phyloP scores from a whole-genome alignment of 225 moss, liverwort and hornwort genomes.

The Pseudisothecium myosuroides region DNA sequence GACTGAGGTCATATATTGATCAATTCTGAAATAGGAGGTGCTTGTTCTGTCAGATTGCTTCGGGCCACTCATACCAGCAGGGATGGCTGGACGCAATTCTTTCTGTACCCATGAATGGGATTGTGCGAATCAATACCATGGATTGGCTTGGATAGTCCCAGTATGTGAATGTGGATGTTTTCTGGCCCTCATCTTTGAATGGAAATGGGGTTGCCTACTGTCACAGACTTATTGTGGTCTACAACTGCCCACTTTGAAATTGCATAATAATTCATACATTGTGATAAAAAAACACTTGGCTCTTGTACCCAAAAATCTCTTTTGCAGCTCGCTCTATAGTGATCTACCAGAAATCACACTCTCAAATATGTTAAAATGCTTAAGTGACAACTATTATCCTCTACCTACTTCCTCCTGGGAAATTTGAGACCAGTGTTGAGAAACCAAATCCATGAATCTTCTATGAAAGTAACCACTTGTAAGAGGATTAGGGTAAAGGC shows the following conservation, averaged over 20 bases:
- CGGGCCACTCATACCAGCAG: slow-evolving; percentile 39
- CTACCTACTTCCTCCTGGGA: neutral
- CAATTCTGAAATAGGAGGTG: neutral
- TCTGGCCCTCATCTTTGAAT: slow-evolving; percentile 23
- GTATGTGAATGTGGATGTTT: slow-evolving; percentile 16
- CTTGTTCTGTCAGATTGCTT: slow-evolving; percentile 40
- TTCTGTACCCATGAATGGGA: slow-evolving; percentile 54
- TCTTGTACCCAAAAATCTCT: neutral
- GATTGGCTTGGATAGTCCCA: slow-evolving; percentile 72
- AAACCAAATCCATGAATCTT: neutral
- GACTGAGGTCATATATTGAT: neutral
- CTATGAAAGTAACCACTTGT: neutral
- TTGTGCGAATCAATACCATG: slow-evolving; percentile 65
- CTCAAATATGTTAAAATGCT: neutral
- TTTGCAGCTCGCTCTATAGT: neutral
- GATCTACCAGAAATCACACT: neutral
- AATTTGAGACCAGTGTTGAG: neutral
- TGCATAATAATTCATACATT: neutral
- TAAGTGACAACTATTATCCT: neutral
- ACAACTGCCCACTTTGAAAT: neutral
- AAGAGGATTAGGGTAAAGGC: neutral
- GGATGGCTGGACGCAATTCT: slow-evolving; percentile 64
- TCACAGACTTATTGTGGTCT: neutral
- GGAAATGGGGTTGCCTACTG: neutral
- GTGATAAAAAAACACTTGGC: neutral